Evolutionary conservation across 2,329 filamentous ascomycete species (phyloP).

Genomic region (Paramyrothecium sp.): DNA sequence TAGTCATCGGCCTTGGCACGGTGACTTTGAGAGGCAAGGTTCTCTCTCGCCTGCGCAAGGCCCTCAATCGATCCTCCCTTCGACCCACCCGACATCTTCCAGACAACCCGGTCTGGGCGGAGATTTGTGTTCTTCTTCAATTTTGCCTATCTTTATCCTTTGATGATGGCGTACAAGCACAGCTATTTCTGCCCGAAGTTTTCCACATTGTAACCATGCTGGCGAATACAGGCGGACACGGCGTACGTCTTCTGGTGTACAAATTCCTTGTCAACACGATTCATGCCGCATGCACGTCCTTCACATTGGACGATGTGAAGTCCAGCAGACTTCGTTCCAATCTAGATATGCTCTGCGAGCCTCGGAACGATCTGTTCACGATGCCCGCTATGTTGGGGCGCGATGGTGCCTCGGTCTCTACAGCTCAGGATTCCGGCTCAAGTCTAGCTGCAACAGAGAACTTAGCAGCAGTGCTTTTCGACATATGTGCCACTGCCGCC

Average conservation of each 20-base stretch:
- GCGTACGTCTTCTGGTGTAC: slow-evolving; percentile 59
- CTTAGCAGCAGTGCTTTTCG: slow-evolving; percentile 60
- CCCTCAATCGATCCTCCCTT: slow-evolving; percentile 64
- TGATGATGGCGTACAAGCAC: slow-evolving; percentile 64
- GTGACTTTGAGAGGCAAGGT: slow-evolving; percentile 65
- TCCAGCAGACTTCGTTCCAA: slow-evolving; percentile 54
- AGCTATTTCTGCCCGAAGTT: slow-evolving; percentile 66
- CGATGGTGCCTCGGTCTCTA: slow-evolving; percentile 54
- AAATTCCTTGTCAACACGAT: slow-evolving; percentile 65
- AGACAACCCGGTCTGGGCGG: slow-evolving; percentile 68
- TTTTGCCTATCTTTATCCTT: slow-evolving; percentile 68
- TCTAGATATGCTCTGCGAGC: slow-evolving; percentile 59
- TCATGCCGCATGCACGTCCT: slow-evolving; percentile 66
- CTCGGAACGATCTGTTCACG: slow-evolving; percentile 57
- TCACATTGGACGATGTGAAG: slow-evolving; percentile 58
- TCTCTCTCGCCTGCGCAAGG: slow-evolving; percentile 64
- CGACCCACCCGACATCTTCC: slow-evolving; percentile 64
- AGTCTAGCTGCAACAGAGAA: slow-evolving; percentile 58
- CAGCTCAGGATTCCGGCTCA: slow-evolving; percentile 50
- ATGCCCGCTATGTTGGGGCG: slow-evolving; percentile 42
- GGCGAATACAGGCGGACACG: slow-evolving; percentile 60
- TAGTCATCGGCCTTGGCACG: slow-evolving; percentile 62
- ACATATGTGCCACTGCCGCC: slow-evolving; percentile 62
- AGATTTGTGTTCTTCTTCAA: slow-evolving; percentile 65
- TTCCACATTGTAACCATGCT: slow-evolving; percentile 72